A percentile compares a stretch with the other conserved stretches of the same genome.
phyloP scores from a whole-genome alignment of 768 basidiomycete species.

The Obba rivulosa region DNA sequence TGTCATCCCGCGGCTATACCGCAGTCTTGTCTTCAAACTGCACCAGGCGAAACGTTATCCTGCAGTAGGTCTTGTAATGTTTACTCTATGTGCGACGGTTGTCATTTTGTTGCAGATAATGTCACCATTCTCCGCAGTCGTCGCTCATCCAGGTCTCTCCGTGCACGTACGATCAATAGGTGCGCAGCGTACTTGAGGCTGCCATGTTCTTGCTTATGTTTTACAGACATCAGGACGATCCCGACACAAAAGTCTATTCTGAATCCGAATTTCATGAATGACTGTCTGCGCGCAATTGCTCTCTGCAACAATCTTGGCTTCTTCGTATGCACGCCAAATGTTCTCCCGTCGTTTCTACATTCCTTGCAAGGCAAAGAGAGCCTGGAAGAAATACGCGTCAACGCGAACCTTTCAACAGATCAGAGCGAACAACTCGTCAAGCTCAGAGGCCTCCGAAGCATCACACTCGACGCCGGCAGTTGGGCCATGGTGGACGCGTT shows the following conservation, averaged over 20 bases:
- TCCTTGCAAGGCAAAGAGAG: conserved; percentile 38
- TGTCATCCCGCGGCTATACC: conserved; percentile 59
- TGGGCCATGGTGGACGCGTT: conserved; percentile 57
- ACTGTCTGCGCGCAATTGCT: conserved; percentile 44
- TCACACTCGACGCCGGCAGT: conserved; percentile 56
- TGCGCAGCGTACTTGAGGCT: conserved; percentile 18
- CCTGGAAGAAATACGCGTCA: conserved; percentile 43
- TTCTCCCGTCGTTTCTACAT: conserved; percentile 46
- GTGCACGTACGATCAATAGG: conserved; percentile 58
- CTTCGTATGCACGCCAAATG: conserved; percentile 49
- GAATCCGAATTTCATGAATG: conserved; percentile 39
- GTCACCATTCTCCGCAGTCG: conserved; percentile 59
- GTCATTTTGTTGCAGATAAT: conserved; percentile 27
- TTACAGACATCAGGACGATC: conserved; percentile 44
- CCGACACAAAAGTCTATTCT: conserved; percentile 34
- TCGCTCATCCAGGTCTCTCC: conserved; percentile 46
- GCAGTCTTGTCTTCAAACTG: conserved; percentile 46
- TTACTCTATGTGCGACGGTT: not conserved
- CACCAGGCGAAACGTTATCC: conserved; percentile 56
- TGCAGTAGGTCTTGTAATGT: conserved; percentile 28
- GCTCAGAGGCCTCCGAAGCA: conserved; percentile 33
- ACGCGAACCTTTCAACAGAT: conserved; percentile 45
- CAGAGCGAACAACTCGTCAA: conserved; percentile 42
- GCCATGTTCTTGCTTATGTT: not conserved
- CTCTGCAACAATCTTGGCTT: conserved; percentile 47